Percentiles rank a stretch among this genome's conserved stretches.
These are phyloP conservation scores for Beauveria bassiana DNA, from an alignment of 2,329 filamentous ascomycete genomes.

Conservation along the genomic window DNA sequence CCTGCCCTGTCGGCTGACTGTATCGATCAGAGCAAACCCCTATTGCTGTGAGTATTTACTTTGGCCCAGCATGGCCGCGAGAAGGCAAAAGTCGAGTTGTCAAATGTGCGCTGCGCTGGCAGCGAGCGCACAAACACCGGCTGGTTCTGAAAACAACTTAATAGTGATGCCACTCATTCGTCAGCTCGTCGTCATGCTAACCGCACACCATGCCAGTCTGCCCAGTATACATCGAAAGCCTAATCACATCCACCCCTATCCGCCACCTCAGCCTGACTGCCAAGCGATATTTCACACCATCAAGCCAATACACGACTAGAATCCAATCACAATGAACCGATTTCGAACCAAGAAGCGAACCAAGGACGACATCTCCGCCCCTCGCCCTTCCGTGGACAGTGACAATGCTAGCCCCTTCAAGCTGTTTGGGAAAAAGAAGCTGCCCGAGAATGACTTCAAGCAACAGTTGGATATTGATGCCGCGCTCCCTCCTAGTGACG, in stretches of 20 bases:
- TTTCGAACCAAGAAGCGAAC: slow-evolving; percentile 67
- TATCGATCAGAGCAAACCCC: neutral
- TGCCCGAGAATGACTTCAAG: slow-evolving; percentile 49
- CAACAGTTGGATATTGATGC: slow-evolving; percentile 63
- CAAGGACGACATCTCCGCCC: slow-evolving; percentile 45
- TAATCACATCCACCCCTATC: neutral
- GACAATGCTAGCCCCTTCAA: slow-evolving; percentile 46
- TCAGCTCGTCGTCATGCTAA: neutral
- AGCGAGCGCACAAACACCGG: too few species aligned
- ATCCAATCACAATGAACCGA: slow-evolving; percentile 56
- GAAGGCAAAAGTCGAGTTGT: neutral
- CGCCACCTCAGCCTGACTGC: neutral
- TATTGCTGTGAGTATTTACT: neutral
- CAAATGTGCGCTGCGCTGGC: neutral
- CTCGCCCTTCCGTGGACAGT: slow-evolving; percentile 46
- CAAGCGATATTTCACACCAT: neutral
- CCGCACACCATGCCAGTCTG: neutral
- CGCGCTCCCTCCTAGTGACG: slow-evolving; percentile 73
- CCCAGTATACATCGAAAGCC: neutral
- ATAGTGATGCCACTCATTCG: neutral
- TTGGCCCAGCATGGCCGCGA: neutral
- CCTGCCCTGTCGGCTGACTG: neutral
- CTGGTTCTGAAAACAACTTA: neutral
- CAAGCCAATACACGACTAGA: neutral
- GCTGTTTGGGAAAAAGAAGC: slow-evolving; percentile 51